These are phyloP conservation scores for Solanum sejunctum DNA, from an alignment of 257 asterid species.

Conservation along the genomic window DNA sequence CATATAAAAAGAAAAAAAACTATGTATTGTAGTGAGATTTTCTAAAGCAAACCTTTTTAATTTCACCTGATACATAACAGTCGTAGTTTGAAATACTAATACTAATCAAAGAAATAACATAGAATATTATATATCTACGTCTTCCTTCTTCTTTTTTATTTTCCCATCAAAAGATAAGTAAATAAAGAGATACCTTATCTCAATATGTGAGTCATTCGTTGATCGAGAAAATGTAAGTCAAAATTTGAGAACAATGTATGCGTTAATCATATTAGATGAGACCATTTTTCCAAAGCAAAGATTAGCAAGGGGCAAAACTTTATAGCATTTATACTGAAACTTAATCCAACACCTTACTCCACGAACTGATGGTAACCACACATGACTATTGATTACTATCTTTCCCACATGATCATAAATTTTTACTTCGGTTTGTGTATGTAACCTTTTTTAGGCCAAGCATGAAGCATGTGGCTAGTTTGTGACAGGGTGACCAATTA, in stretches of 20 bases:
- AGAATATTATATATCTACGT: background rate
- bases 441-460: background rate
- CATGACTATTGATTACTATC: background rate
- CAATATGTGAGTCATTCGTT: background rate
- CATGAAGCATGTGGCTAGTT: background rate
- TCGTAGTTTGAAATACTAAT: background rate
- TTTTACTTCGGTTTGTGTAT: background rate
- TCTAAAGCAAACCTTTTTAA: too few species aligned
- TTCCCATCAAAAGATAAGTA: background rate
- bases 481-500: background rate
- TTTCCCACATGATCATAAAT: background rate
- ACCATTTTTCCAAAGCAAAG: rapidly evolving
- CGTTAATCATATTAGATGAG: background rate
- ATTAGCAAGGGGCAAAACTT: background rate
- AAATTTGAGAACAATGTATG: background rate
- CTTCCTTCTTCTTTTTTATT: background rate
- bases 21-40: background rate
- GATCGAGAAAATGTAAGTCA: background rate
- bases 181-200: background rate
- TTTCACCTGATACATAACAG: background rate
- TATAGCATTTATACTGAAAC: background rate
- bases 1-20: background rate
- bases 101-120: background rate
- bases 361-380: background rate
- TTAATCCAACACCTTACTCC: background rate